These are phyloP conservation scores for Nadsonia commutata DNA, from an alignment of 1,139 yeast species.

Conservation along the genomic window DNA sequence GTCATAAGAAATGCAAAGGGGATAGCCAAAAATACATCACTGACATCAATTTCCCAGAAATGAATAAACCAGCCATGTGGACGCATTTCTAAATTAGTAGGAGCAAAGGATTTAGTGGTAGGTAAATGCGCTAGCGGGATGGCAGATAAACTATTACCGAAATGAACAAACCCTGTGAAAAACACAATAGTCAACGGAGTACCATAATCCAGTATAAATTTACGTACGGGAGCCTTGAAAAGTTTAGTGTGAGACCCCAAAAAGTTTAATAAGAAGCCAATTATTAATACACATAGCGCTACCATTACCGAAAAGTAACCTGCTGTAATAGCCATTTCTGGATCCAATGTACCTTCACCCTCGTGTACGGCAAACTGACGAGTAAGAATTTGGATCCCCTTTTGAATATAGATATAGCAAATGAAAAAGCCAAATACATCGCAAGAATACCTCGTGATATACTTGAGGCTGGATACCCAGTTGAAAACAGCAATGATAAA, in stretches of 20 bases:
- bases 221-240: slow-evolving; percentile 44
- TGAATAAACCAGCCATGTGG: slow-evolving; percentile 61
- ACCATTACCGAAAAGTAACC: slow-evolving; percentile 70
- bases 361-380: slow-evolving; percentile 42
- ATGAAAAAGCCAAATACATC: slow-evolving; percentile 90
- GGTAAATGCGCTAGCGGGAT: slow-evolving; percentile 49
- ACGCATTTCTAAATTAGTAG: slow-evolving; percentile 36
- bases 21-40: slow-evolving; percentile 70
- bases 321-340: slow-evolving; percentile 18
- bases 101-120: slow-evolving; percentile 57
- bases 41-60: slow-evolving; percentile 61
- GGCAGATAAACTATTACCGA: slow-evolving; percentile 56
- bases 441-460: slow-evolving; percentile 73
- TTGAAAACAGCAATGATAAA: slow-evolving; percentile 56
- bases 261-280: slow-evolving; percentile 52
- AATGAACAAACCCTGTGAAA: slow-evolving; percentile 83
- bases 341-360: slow-evolving; percentile 20
- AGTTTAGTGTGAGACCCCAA: slow-evolving; percentile 50
- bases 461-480: slow-evolving; percentile 51
- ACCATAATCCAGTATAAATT: slow-evolving; percentile 71
- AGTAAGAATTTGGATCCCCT: slow-evolving; percentile 69
- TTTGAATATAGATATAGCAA: slow-evolving; percentile 77
- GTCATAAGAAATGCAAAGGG: slow-evolving; percentile 86
- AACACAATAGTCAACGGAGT: slow-evolving; percentile 72
- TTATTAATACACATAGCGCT: slow-evolving; percentile 55